Evolutionary conservation across 495 filamentous ascomycete genomes (phyloP), one percentile per base, ranked within the genome.

Genomic region (Tetracladium setigerum): DNA sequence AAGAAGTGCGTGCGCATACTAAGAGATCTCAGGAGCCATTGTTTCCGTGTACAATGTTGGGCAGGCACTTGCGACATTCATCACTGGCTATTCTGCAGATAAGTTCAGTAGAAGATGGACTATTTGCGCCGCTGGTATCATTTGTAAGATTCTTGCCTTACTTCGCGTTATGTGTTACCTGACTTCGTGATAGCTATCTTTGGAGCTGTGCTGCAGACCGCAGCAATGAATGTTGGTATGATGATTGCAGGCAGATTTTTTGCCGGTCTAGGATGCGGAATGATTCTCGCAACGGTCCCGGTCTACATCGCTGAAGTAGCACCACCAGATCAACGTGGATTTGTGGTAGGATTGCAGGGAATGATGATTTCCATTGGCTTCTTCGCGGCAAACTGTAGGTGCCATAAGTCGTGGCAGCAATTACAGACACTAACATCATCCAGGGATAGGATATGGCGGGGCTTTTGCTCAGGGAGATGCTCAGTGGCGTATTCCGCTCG

Each of bases 361-460:
- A 37, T 51, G 32, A 35, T 48, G 42, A 76, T 76, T 40, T 71
- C 76, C 10, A 62, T 74, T n/a, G 77, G 76, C 4, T 77, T 76
- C 44, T 70, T 76, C 17, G 62, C 78, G 19, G 68, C 74, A 2
- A 54, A 50, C 31, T 54, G 52, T 27, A 27, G 7, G 3, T 27
- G 22, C 22, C 22, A n/a, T n/a, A n/a, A n/a, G n/a, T n/a, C 22
- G 3, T 27, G 22, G 7, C 22, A 3, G 22, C 3, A 7, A 27
- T 27, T 27, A 7, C 22, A 27, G 7, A 27, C 7, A 3, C 22
- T 27, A 27, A n/a, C 16, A n/a, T 36, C 34, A n/a, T 36, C 34
- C 34, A 7, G 39, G 38, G 49, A 51, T 58, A 31, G 56, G 56
- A 22, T 58, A 50, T 36, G 56, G 40, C 17, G 43, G 56, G n/a